A percentile compares a stretch with the other conserved stretches of the same genome.
These are phyloP conservation scores for Viola odorata DNA, from an alignment of 345 rosid genomes.

Conservation along the genomic window DNA sequence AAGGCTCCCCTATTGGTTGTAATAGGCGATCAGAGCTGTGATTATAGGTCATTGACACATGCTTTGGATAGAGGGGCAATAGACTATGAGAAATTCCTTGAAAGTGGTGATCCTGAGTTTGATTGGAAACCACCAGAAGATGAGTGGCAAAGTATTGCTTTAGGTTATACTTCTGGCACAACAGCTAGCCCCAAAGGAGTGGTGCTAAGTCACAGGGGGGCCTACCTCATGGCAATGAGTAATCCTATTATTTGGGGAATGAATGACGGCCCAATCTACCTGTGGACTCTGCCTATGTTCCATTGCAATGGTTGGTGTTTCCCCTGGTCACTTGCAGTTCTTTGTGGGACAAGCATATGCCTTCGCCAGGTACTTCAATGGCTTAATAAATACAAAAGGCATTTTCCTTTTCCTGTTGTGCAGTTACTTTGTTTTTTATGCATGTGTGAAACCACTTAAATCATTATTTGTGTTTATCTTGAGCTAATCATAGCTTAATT, in stretches of 20 bases:
- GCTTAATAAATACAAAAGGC: no score
- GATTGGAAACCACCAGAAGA: slow-evolving; percentile 82
- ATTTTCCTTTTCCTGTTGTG: no score
- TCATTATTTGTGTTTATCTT: slow-evolving; percentile 1
- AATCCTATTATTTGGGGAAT: slow-evolving; percentile 76
- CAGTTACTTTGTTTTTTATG: no score
- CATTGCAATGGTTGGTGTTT: slow-evolving; percentile 93
- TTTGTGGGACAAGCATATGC: slow-evolving; percentile 78
- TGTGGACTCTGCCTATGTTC: slow-evolving; percentile 97
- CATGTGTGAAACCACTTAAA: neutral
- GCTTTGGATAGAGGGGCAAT: slow-evolving; percentile 73
- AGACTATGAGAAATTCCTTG: slow-evolving; percentile 78
- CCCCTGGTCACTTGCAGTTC: slow-evolving; percentile 78
- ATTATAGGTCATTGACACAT: slow-evolving; percentile 35
- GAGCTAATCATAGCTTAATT: slow-evolving; percentile 3
- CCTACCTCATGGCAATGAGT: slow-evolving; percentile 70
- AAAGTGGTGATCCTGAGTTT: slow-evolving; percentile 63
- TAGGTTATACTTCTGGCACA: slow-evolving; percentile 95
- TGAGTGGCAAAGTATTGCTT: slow-evolving; percentile 94
- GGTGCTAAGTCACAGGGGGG: slow-evolving; percentile 83
- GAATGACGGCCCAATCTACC: slow-evolving; percentile 71
- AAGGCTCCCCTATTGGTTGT: slow-evolving; percentile 64
- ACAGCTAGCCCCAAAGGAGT: slow-evolving; percentile 93
- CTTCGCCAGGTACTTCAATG: slow-evolving; percentile 73
- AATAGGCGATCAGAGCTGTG: slow-evolving; percentile 67